These are phyloP conservation scores for Citrus hindsii DNA, from an alignment of 345 rosid species.

Conservation along the genomic window DNA sequence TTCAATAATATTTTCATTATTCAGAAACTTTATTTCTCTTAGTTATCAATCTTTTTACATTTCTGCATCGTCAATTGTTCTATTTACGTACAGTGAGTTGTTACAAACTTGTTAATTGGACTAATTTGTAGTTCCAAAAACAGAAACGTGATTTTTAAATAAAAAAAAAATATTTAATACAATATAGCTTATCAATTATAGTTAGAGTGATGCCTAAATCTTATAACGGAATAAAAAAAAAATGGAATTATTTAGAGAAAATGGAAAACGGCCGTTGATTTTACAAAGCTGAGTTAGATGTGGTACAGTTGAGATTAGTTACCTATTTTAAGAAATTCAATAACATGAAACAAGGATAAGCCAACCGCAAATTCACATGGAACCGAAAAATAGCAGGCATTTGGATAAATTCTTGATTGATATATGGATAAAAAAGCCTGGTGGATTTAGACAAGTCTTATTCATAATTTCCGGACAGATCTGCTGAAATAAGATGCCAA, in stretches of 20 bases:
- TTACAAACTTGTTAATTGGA: background rate
- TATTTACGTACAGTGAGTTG: background rate
- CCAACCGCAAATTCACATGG: background rate
- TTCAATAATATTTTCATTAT: too few species aligned
- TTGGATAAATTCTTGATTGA: background rate
- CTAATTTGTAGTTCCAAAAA: background rate
- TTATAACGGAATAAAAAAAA: background rate
- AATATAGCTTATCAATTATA: too few species aligned
- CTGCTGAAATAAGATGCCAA: background rate
- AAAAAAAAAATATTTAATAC: too few species aligned
- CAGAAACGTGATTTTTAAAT: background rate
- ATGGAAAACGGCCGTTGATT: background rate
- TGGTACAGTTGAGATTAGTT: too few species aligned
- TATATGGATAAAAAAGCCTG: background rate
- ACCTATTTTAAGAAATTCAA: too few species aligned
- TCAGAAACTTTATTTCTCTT: too few species aligned
- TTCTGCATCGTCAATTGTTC: too few species aligned
- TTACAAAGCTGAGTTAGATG: background rate
- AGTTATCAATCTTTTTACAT: too few species aligned
- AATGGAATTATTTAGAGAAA: background rate
- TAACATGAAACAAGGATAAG: background rate
- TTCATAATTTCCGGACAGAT: background rate
- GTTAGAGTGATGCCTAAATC: background rate
- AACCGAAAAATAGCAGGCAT: background rate
- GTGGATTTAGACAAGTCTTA: background rate